Conservation (phyloP, 371 early-diverging fungal genomes). For the Dichotomocladium elegans region DNA sequence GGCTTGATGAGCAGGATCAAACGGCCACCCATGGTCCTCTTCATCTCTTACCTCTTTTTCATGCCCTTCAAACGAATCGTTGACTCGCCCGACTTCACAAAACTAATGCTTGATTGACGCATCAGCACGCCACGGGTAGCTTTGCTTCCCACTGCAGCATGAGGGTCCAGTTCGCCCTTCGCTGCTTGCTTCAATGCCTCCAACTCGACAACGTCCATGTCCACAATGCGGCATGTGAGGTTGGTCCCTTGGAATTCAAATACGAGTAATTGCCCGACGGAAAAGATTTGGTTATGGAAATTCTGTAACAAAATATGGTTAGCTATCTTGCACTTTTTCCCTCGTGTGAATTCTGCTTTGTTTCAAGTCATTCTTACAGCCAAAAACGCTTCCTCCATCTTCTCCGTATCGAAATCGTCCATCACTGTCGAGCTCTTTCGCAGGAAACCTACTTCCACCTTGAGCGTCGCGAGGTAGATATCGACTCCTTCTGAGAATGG, state of each 20-base stretch:
- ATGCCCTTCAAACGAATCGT: constrained; percentile 71
- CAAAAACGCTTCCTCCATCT: constrained; percentile 66
- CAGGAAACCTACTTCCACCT: constrained; percentile 67
- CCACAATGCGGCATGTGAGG: constrained; percentile 52
- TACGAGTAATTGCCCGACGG: constrained; percentile 64
- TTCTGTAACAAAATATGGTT: constrained; percentile 14
- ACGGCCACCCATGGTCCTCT: too few relatives aligned
- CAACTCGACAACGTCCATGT: constrained; percentile 62
- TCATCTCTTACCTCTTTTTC: constrained; percentile 50
- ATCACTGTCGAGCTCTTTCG: constrained; percentile 51
- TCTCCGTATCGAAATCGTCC: constrained; percentile 68
- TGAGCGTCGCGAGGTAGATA: constrained; percentile 66
- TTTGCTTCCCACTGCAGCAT: constrained; percentile 8
- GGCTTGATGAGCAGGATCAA: not conserved
- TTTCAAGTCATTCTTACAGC: constrained; percentile 33
- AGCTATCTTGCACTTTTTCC: not conserved
- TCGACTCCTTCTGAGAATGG: constrained; percentile 57
- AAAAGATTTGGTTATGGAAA: constrained; percentile 77
- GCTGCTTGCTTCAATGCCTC: constrained; percentile 45
- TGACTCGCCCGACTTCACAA: constrained; percentile 71
- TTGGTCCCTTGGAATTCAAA: constrained; percentile 83
- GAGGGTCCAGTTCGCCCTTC: constrained; percentile 39
- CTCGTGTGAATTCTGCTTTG: not conserved
- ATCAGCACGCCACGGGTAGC: constrained; percentile 70
- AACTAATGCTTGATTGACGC: constrained; percentile 64